These are phyloP conservation scores for Rauvolfia tetraphylla DNA, from an alignment of 257 asterid genomes.

Conservation along the genomic window DNA sequence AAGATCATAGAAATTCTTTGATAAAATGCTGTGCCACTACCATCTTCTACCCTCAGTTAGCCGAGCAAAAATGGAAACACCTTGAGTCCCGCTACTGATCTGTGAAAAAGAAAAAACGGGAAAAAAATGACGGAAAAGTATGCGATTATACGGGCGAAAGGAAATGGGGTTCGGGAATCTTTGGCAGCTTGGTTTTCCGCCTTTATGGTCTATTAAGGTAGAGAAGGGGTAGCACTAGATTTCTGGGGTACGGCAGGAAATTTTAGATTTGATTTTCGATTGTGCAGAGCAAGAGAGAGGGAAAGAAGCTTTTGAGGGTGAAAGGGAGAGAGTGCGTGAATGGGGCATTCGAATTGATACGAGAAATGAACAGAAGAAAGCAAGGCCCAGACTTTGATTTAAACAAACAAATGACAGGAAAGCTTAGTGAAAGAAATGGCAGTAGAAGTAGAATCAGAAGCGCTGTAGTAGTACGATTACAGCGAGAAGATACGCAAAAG, in stretches of 20 bases:
- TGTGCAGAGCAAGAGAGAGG: not conserved
- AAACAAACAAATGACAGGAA: not conserved
- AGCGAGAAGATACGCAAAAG: not conserved
- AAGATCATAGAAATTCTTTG: not conserved
- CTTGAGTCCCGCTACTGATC: not conserved
- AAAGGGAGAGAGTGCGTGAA: not conserved
- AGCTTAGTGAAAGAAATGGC: not conserved
- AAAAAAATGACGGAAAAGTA: not conserved
- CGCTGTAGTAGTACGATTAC: not conserved
- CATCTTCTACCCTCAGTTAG: not conserved
- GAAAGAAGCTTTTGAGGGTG: not conserved
- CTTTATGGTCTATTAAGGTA: not conserved
- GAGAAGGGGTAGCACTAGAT: not conserved
- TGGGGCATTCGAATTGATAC: not conserved
- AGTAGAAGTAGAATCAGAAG: not conserved
- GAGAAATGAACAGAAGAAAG: not conserved
- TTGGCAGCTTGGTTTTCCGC: not conserved
- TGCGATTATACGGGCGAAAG: not conserved
- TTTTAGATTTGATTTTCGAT: not conserved
- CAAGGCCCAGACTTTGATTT: not conserved
- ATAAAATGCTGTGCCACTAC: not conserved
- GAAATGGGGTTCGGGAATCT: conserved; percentile 7
- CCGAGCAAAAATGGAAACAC: not conserved
- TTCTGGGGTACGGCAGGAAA: not conserved
- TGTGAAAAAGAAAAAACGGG: not conserved